Evolutionary conservation across 2,329 filamentous ascomycete species (phyloP), one percentile per base, ranked within the genome.

Genomic region (Fusarium pilosicola): DNA sequence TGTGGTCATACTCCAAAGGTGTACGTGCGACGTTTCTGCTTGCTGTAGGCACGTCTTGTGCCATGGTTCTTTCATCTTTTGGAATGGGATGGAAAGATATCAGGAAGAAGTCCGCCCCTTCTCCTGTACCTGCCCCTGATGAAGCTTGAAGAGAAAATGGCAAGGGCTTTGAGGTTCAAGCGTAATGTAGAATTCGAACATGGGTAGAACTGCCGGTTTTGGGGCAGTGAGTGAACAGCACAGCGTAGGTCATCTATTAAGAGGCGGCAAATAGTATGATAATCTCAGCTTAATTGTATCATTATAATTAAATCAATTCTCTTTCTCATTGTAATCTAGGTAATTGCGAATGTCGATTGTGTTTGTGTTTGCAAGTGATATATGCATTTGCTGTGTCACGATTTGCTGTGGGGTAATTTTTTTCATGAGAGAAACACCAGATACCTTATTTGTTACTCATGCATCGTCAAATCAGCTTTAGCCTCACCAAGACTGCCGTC

Each of bases 51-150:
- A 58, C 81, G n/a, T 77, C 79, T 6, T 77, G 69, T 17, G 68
- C 58, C 6, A 74, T 77, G 41, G 81, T 86, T 28, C 30, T 83
- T 2, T 76, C 81, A 4, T 77, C 80, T 1, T 84, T 82, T 74
- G 86, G 85, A 0, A 82, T 88, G 74, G 86, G 86, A 1, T 87
- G 84, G 81, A 82, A 81, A 17, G 83, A 85, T 70, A 79, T 87
- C 41, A 82, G 85, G 39, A 83, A 84, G 73, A 82, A 81, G 71
- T 62, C 73, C 11, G 48, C 59, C 36, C 45, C 32, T 7, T 55
- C 62, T 24, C 57, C 34, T 6, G 49, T 65, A 24, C 56, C 34
- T 6, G 55, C 61, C 17, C 39, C 55, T 22, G 68, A 61, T 22
- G 74, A 79, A 15, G 77, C 65, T 28, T 79, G 36, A 75, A 34